Evolutionary conservation across 1,139 yeast species (phyloP), one percentile per base, ranked within the genome.

Genomic region (Suhomyces coccinellae): DNA sequence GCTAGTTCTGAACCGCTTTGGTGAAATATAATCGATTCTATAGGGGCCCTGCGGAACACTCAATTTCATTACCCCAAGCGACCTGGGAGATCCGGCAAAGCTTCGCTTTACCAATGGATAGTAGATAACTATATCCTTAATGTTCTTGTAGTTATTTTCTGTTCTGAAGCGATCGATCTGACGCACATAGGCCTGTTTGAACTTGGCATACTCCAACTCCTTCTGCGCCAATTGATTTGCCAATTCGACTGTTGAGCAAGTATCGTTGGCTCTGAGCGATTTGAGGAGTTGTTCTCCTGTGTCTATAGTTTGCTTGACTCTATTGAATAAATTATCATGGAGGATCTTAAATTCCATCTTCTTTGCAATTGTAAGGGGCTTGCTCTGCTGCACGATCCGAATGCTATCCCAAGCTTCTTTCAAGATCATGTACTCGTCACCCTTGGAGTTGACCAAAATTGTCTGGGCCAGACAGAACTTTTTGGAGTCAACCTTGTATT

Each of bases 361-460:
- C 44, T 43, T 58, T 56, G 41, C 47, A 36, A 33, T 45, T 32
- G 51, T 22, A 14, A 38, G 33, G 8, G 38, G 38, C 33, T 40
- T 47, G 12, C 58, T 48, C 42, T 58, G 59, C 46, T 63, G 71
- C 4, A 68, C 51, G 10, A 73, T 62, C 38, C 75, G 61, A 10
- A 73, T 54, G 26, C 56, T 57, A n/a, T 57, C 56, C 12, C 53
- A 51, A 13, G 53, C 46, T 41, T 71, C 73, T 48, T 69, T 70
- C 40, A 72, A 59, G 41, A 73, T 71, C 28, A 71, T 66, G 52
- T 64, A 72, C 53, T 73, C 78, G 49, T 72, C 77, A 52, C 77
- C 77, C 22, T 51, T 53, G 33, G 66, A 56, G 52, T 71, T 71
- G 39, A 70, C 61, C 51, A 71, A 63, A 38, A 57, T 61, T 8